A percentile compares a stretch with the other conserved stretches of the same genome.
phyloP scores from a whole-genome alignment of 2,329 filamentous ascomycete genomes.

The Remersonia thermophila region DNA sequence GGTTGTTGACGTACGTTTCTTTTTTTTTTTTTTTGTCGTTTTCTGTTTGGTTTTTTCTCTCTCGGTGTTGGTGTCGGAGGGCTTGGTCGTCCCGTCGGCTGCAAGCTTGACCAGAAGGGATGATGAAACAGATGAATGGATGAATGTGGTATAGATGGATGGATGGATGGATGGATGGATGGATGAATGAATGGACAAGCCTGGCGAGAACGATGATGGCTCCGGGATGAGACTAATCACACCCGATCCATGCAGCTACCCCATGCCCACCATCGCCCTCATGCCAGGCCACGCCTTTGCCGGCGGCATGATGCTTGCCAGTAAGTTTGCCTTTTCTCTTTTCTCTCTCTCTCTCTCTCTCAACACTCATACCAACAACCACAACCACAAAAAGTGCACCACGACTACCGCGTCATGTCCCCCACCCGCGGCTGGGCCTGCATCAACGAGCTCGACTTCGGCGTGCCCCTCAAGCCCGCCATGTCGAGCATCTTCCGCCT shows the following conservation, averaged over 20 bases:
- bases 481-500: conserved; percentile 65
- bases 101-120: too few relatives aligned
- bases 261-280: conserved; percentile 72
- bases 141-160: too few relatives aligned
- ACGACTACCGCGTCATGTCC: conserved; percentile 73
- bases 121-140: too few relatives aligned
- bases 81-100: too few relatives aligned
- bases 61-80: too few relatives aligned
- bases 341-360: too few relatives aligned
- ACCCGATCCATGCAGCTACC: conserved; percentile 33
- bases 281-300: conserved; percentile 74
- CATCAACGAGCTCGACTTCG: conserved; percentile 72
- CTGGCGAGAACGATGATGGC: too few relatives aligned
- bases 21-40: not conserved
- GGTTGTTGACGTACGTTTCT: conserved; percentile 42
- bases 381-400: conserved; percentile 42
- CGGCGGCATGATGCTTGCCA: conserved; percentile 67
- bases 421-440: conserved; percentile 59
- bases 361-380: too few relatives aligned
- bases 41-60: not conserved
- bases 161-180: too few relatives aligned
- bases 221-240: too few relatives aligned
- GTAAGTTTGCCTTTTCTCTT: too few relatives aligned
- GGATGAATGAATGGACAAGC: too few relatives aligned
- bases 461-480: conserved; percentile 58